Base-by-base conservation (phyloP, 1,284 basidiomycete species). In the Fomitopsis schrenkii region DNA sequence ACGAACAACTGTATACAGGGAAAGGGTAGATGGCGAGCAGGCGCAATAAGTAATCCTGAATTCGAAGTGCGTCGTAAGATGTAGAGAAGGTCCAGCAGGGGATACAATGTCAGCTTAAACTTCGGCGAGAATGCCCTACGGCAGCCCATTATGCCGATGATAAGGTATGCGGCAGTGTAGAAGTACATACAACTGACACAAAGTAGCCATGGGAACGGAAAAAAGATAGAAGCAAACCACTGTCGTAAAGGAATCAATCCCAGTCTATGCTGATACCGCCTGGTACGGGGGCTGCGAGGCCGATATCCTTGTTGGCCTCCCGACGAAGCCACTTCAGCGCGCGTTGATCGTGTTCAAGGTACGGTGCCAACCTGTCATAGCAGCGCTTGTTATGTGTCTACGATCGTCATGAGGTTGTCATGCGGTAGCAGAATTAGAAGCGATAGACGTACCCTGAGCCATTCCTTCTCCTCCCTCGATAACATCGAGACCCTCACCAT, bases 401-500 rank as follows among this genome's bases (percentile, higher is more conserved):
- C 14, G 59, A 40, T 15, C 14, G 35, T 62, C 59, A 44, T 19
- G 55, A 52, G 26, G 35, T 22, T 17, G 8, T 38, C 14, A 36
- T n/a, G 30, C 30, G 30, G 30, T 9, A 28, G 57, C 41, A 38
- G 26, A 17, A 44, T 50, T 14, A 54, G 46, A 22, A 17, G 8
- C 5, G 45, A 30, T 14, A 10, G 0, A 8, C 76, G 50, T 62
- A 88, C 89, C 81, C 95, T 96, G 59, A 99, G 72, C 96, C 96
- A 98, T 62, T 84, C 76, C 69, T 90, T 90, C 80, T 99, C 95
- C 61, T 91, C 89, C 70, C 88, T 90, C 12, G 87, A 87, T 64
- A 98, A 82, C 83, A 98, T 86, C 45, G 75, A 79, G 60, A 90
- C 87, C 70, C 95, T 93, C 59, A 98, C 87, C 83, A 99, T 90